phyloP scores from a whole-genome alignment of 768 basidiomycete species.

The Suillus fuscotomentosus region DNA sequence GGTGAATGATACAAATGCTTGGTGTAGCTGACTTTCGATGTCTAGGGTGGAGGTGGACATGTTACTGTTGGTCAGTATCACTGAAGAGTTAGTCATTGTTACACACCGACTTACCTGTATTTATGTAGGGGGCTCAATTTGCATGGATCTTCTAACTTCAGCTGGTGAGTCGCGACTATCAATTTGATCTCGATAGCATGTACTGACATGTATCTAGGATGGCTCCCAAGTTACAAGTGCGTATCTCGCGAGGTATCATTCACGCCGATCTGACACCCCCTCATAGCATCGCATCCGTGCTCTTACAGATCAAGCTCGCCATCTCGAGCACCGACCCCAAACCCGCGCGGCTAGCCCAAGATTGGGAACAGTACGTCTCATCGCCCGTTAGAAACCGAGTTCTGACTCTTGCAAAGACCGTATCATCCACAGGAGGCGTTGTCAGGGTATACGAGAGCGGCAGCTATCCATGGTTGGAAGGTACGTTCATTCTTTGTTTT shows the following conservation, averaged over 20 bases:
- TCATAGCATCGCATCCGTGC: conserved; percentile 37
- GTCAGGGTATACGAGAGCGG: conserved; percentile 64
- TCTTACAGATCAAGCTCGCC: conserved; percentile 50
- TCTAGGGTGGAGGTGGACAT: conserved; percentile 63
- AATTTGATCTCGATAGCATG: background rate
- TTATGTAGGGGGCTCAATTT: conserved; percentile 61
- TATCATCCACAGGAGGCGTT: conserved; percentile 60
- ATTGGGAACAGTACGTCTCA: conserved; percentile 46
- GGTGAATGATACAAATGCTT: background rate
- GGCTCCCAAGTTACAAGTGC: conserved; percentile 68
- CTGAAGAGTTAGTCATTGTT: background rate
- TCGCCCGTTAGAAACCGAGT: background rate
- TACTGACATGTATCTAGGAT: conserved; percentile 37
- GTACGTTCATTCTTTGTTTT: conserved; percentile 25
- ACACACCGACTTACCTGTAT: background rate
- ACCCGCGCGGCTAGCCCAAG: conserved; percentile 37
- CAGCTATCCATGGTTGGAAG: conserved; percentile 63
- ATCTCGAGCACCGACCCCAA: background rate
- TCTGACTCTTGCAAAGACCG: conserved; percentile 14
- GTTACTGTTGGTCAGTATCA: conserved; percentile 52
- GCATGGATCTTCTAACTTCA: conserved; percentile 69
- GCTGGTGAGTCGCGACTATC: conserved; percentile 42
- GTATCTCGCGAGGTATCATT: conserved; percentile 11
- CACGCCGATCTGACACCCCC: background rate
- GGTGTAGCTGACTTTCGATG: background rate